A percentile compares a stretch with the other conserved stretches of the same genome.
phyloP scores from a whole-genome alignment of 2,329 filamentous ascomycete genomes.

The Thielaviopsis ethacetica region DNA sequence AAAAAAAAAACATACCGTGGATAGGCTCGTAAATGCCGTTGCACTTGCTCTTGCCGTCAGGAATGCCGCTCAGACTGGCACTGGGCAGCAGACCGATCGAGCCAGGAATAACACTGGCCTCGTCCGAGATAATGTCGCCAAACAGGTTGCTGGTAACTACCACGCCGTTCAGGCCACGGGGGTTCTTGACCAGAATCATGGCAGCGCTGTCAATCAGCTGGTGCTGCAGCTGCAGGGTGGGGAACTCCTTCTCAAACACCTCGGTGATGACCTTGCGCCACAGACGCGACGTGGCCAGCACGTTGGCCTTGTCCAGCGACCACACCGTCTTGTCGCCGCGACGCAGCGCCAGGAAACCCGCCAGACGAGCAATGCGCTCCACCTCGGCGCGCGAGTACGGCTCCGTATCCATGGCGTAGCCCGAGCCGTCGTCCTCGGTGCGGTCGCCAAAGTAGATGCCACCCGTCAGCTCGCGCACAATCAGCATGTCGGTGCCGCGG shows the following conservation, averaged over 20 bases:
- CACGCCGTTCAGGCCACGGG: constrained; percentile 71
- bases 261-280: constrained; percentile 81
- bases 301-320: constrained; percentile 92
- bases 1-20: constrained; percentile 45
- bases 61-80: constrained; percentile 72
- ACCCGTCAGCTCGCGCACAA: constrained; percentile 81
- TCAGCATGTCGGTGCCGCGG: constrained; percentile 76
- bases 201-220: constrained; percentile 94
- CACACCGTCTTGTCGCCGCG: constrained; percentile 54
- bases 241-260: constrained; percentile 77
- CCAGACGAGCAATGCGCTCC: constrained; percentile 72
- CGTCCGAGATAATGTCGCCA: constrained; percentile 90
- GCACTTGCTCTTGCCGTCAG: constrained; percentile 67
- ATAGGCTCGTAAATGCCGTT: constrained; percentile 98
- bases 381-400: constrained; percentile 74
- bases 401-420: constrained; percentile 67
- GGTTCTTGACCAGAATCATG: constrained; percentile 96
- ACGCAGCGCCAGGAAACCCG: constrained; percentile 62
- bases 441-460: constrained; percentile 93
- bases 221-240: constrained; percentile 66
- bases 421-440: constrained; percentile 61
- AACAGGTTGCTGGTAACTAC: constrained; percentile 89
- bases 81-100: constrained; percentile 77
- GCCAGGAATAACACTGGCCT: constrained; percentile 87
- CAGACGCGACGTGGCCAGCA: constrained; percentile 73